Base-by-base conservation (phyloP, 2,329 filamentous ascomycete species). In the Colletotrichum sp. region DNA sequence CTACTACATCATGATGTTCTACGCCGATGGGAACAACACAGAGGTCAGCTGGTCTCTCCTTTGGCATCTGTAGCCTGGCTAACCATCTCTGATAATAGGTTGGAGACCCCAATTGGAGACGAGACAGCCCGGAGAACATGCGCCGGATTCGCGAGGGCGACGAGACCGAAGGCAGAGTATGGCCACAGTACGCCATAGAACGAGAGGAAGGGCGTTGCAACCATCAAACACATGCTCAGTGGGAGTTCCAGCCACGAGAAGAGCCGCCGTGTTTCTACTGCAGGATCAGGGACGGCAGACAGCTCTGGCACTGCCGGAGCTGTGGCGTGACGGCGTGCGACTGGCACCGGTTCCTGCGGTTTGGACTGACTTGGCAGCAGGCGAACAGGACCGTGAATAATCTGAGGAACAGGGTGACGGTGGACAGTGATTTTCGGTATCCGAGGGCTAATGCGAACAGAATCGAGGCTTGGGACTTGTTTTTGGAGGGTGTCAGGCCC, bases 1-100 rank as follows among this genome's bases (percentile, higher is more conserved):
- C 10, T 76, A 67, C n/a, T 62, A 32, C 36, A 76, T 76, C 63
- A 57, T 72, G 9, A 36, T 70, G 26, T 76, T 60, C 32, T 66
- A 74, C 24, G 28, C 74, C 10, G 74, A 76, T 13, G 74, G 74
- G 3, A 24, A 30, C 6, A 76, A 70, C 49, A 36, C 52, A 7
- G 49, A 70, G 8, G 74, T 76, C 6, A 28, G 64, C 16, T 16
- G 2, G 6, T 49, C 10, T 63, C 28, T 15, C 3, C 30, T 63
- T 62, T 21, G 16, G 32, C 13, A 49, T 16, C 15, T 49, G 34
- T 8, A 24, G 21, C 24, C n/a, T 18, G 24, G 49, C 65, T 68
- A 21, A 68, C 9, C 13, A 28, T n/a, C 36, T 49, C 7, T n/a
- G 24, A 12, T 12, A 5, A 16, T 30, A 69, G 36, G 18, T 75